Conservation (phyloP, 2,329 filamentous ascomycete species). For the Apiospora hydei region DNA sequence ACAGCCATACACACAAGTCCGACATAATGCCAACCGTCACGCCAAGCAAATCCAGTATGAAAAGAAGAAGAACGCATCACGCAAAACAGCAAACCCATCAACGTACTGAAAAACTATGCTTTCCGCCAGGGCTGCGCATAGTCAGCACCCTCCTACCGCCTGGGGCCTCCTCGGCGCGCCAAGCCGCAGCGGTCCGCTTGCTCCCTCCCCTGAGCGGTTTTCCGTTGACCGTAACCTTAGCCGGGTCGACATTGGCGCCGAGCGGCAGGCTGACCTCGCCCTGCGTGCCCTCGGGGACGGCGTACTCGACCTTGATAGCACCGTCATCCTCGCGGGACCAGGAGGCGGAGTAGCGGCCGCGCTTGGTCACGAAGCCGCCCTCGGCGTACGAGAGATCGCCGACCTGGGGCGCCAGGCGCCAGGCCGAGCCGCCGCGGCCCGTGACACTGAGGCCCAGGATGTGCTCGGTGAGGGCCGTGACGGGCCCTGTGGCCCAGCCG, state of each 20-base stretch:
- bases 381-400: constrained; percentile 48
- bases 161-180: constrained; percentile 2
- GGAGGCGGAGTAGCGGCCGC: constrained; percentile 47
- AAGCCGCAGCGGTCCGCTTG: not conserved
- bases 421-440: constrained; percentile 44
- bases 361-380: constrained; percentile 48
- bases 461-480: constrained; percentile 52
- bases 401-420: constrained; percentile 48
- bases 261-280: constrained; percentile 38
- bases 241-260: constrained; percentile 15
- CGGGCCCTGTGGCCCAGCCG: constrained; percentile 58
- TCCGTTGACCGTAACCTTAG: constrained; percentile 9
- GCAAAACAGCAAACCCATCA: not conserved
- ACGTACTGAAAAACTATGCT: constrained; percentile 1
- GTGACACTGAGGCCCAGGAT: constrained; percentile 52
- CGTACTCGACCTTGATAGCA: constrained; percentile 35
- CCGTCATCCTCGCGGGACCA: constrained; percentile 36
- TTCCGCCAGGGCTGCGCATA: constrained; percentile 3
- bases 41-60: not conserved
- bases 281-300: constrained; percentile 36
- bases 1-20: not conserved
- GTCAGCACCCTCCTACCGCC: not conserved
- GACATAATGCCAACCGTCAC: not conserved
- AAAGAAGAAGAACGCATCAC: not conserved
- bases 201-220: not conserved